These are phyloP conservation scores for Saitozyma podzolica DNA, from an alignment of 768 basidiomycete genomes.

Conservation along the genomic window DNA sequence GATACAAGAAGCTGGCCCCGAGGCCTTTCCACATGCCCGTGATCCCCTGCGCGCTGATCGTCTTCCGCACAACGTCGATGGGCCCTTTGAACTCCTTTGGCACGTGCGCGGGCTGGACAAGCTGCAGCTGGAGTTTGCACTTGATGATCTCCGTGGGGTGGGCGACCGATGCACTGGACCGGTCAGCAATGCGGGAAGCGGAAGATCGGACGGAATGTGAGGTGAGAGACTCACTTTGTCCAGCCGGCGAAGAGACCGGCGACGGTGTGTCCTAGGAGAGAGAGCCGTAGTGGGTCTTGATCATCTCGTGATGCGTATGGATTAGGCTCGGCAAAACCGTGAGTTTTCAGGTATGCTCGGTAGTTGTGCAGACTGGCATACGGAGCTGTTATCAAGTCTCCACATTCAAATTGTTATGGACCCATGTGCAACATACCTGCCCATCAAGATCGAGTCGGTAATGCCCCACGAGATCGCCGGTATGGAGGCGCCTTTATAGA, in stretches of 20 bases:
- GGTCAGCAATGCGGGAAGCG: background rate
- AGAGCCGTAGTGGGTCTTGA: constrained; percentile 23
- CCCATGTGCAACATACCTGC: constrained; percentile 29
- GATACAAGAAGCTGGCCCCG: constrained; percentile 68
- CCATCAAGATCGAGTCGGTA: constrained; percentile 52
- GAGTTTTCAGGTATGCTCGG: constrained; percentile 28
- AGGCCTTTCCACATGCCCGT: constrained; percentile 74
- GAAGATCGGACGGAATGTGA: background rate
- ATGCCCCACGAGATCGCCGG: constrained; percentile 52
- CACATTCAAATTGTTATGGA: too few species aligned
- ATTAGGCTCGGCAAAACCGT: constrained; percentile 44
- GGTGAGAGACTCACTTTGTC: constrained; percentile 45
- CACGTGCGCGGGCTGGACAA: constrained; percentile 53
- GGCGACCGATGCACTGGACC: constrained; percentile 64
- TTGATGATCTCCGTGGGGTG: constrained; percentile 79
- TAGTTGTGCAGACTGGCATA: constrained; percentile 49
- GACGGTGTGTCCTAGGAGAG: constrained; percentile 44
- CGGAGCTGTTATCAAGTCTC: background rate
- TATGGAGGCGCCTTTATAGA: constrained; percentile 48
- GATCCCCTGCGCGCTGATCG: constrained; percentile 64
- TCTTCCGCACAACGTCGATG: constrained; percentile 58
- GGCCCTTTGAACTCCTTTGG: constrained; percentile 58
- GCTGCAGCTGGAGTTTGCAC: constrained; percentile 56
- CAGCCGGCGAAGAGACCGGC: constrained; percentile 50
- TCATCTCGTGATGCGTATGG: constrained; percentile 15